Conservation (phyloP, 2,329 filamentous ascomycete genomes). For the Penicillium sp. region DNA sequence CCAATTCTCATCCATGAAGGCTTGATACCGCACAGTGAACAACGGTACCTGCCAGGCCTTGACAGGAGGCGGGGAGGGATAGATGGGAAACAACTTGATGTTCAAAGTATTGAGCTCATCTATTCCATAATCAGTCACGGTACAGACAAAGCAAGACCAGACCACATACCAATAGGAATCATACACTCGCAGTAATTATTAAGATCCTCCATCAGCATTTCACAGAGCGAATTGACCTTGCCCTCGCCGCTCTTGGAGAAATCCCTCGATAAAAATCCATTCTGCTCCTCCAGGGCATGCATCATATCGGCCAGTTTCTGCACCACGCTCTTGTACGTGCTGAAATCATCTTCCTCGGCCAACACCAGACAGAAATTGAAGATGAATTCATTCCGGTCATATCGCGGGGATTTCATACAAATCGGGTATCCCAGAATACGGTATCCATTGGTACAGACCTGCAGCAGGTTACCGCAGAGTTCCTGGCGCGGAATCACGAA, state of each 20-base stretch:
- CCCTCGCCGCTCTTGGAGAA: conserved; percentile 43
- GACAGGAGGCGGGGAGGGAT: conserved; percentile 68
- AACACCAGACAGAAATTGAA: conserved; percentile 94
- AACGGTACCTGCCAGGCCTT: conserved; percentile 89
- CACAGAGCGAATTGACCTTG: conserved; percentile 64
- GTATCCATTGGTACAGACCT: conserved; percentile 66
- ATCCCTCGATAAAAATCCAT: conserved; percentile 60
- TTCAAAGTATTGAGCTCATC: conserved; percentile 93
- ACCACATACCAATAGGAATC: conserved; percentile 77
- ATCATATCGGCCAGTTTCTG: conserved; percentile 79
- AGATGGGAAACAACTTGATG: conserved; percentile 87
- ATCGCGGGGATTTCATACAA: conserved; percentile 73
- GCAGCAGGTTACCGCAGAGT: conserved; percentile 84
- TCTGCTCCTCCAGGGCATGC: conserved; percentile 86
- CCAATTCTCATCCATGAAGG: conserved; percentile 51
- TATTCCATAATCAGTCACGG: conserved; percentile 29
- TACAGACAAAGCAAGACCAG: conserved; percentile 4
- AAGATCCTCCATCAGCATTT: conserved; percentile 82
- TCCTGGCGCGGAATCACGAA: conserved; percentile 94
- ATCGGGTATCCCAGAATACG: conserved; percentile 83
- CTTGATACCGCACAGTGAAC: conserved; percentile 53
- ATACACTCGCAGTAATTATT: conserved; percentile 98
- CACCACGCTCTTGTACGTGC: conserved; percentile 77
- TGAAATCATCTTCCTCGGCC: conserved; percentile 62
- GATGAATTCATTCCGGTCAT: conserved; percentile 91